A percentile compares a stretch with the other conserved stretches of the same genome.
Conservation (phyloP, 192 early-diverging fungal species). For the Diversispora epigaea region DNA sequence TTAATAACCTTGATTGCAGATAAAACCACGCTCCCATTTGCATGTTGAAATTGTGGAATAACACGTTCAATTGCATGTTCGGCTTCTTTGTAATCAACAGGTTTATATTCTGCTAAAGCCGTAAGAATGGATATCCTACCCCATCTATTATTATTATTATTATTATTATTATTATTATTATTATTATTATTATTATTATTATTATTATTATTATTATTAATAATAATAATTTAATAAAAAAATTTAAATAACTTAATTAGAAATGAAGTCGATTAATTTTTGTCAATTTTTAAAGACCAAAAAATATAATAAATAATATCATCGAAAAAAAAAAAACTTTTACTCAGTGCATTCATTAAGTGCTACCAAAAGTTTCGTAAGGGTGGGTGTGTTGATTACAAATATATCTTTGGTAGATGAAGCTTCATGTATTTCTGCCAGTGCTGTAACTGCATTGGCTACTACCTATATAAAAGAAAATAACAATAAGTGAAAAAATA, state of each 20-base stretch:
- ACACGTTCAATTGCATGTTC: slow-evolving; percentile 87
- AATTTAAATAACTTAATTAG: not conserved
- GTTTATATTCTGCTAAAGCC: slow-evolving; percentile 75
- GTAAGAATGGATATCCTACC: slow-evolving; percentile 95
- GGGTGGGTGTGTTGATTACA: slow-evolving; percentile 64
- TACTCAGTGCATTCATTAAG: slow-evolving; percentile 97
- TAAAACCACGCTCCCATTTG: slow-evolving; percentile 93
- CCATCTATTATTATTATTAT: slow-evolving; percentile 53
- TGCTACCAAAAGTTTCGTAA: slow-evolving; percentile 85
- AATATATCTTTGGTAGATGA: slow-evolving; percentile 71
- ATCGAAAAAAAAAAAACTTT: not conserved
- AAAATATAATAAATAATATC: not conserved
- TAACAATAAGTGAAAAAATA: too few species aligned
- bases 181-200: not conserved
- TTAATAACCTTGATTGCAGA: slow-evolving; percentile 72
- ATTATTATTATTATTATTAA: too few species aligned
- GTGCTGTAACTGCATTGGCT: slow-evolving; percentile 90
- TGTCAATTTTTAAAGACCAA: not conserved
- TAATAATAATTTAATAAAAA: not conserved
- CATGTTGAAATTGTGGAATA: slow-evolving; percentile 91
- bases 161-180: too few species aligned
- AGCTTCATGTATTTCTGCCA: slow-evolving; percentile 86
- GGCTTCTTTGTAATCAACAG: slow-evolving; percentile 77
- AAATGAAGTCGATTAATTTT: not conserved
- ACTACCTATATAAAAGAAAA: slow-evolving; percentile 56